Evolutionary conservation across 768 basidiomycete species (phyloP).

Genomic region (Lactarius deliciosus): DNA sequence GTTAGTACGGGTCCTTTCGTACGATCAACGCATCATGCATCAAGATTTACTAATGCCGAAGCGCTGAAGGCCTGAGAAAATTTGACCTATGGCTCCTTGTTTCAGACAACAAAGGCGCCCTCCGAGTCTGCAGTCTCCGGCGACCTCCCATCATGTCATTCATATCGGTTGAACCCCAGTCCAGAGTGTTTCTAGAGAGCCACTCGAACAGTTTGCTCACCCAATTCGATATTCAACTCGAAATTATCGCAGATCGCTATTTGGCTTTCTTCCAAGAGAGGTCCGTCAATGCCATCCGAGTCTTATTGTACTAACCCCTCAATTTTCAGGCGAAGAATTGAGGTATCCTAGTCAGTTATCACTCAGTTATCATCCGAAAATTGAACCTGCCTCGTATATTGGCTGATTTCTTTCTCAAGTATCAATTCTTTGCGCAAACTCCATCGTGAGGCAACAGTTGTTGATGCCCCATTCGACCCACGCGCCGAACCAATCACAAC

Average conservation of each 20-base stretch:
- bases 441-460: not conserved
- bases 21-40: no score
- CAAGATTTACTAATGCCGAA: no score
- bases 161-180: not conserved
- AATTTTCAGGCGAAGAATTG: not conserved
- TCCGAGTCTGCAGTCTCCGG: not conserved
- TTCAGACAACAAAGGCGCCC: not conserved
- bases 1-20: no score
- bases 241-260: not conserved
- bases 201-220: not conserved
- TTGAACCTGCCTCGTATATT: not conserved
- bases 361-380: not conserved
- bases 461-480: not conserved
- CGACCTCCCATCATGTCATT: not conserved
- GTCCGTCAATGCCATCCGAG: not conserved
- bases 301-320: not conserved
- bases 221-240: not conserved
- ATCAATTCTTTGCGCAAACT: not conserved
- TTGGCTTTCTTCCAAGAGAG: slow-evolving; percentile 1
- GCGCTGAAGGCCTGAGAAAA: not conserved
- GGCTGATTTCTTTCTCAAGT: not conserved
- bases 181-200: not conserved
- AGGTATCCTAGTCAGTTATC: not conserved
- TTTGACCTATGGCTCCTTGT: not conserved
- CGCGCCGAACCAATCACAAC: not conserved